Base-by-base conservation (phyloP, 345 rosid genomes). In the Sapria himalayana region DNA sequence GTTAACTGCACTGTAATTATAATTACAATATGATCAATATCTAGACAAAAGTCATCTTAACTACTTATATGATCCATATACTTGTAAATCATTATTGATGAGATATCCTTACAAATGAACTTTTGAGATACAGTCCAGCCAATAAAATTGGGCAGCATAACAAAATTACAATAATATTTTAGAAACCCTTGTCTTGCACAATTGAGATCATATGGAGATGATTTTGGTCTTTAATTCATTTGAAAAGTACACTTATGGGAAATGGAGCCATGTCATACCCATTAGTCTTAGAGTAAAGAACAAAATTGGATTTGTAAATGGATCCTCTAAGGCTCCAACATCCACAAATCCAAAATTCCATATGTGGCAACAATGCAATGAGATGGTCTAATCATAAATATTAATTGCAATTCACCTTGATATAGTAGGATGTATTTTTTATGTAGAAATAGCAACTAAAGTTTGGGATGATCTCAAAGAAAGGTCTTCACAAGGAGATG, bases 381-480 rank as follows among this genome's bases (percentile, higher is more conserved):
- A 23, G 16, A 50, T 50, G 35, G 14, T 50, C 7, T 7, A 39
- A 4, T 24, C 43, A 0, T 57, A 10, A 34, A 44, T 57, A 3
- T 3, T 45, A 1, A 27, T 25, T 4, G 24, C 15, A 0, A 4
- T 39, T 0, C 24, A 46, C 6, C 6, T 3, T 1, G 10, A 11
- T 3, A n/a, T 58, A 0, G 5, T 18, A 7, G 14, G 19, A 0
- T 41, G 34, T 13, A n/a, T 51, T 1, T 11, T 42, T 5, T 46
- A 46, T 0, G 15, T 0, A 5, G 19, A 25, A 11, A 9, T 1
- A 0, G 12, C 24, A n/a, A 11, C 19, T 1, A 8, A 19, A 3
- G 24, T 45, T 8, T 37, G 39, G 33, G 19, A 21, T 0, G 12
- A 45, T 9, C 32, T 51, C 3, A 34, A 33, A 5, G 45, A 57